Evolutionary conservation across 1,284 basidiomycete species (phyloP), one percentile per base, ranked within the genome.

Genomic region (Cryptococcus sp.): DNA sequence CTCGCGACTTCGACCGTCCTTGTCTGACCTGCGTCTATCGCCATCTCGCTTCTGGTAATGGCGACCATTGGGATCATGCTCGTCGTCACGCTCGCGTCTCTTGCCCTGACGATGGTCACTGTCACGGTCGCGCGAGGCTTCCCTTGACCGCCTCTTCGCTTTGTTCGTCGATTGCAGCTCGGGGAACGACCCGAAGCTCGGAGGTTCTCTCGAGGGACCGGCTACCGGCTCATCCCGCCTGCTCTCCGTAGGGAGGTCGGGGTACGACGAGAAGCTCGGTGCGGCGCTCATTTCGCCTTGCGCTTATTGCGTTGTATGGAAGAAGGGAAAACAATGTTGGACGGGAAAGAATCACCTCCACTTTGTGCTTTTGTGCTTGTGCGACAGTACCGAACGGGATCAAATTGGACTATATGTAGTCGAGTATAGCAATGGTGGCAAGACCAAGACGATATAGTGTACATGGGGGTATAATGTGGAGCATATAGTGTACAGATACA

Each of bases 211-310:
- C 40, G 0, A 22, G 20, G 19, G 46, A 10, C 15, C 41, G 19
- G 23, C 20, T 3, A 22, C 15, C 10, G 27, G 11, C 25, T n/a
- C 16, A 16, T 38, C 39, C 15, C 11, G 17, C 39, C 19, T 47
- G 3, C 50, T 50, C 23, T 49, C 51, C 15, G 51, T 45, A 10
- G 51, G 41, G 19, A 65, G 39, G 23, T 64, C 62, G n/a, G 65
- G 59, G 35, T 60, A 65, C 17, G 60, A 62, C 15, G 57, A 56
- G 56, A 67, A 67, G 46, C 52, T 52, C 11, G 51, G 55, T n/a
- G 42, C 17, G 27, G 19, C 13, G 41, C 10, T 27, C 38, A 47
- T 20, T 5, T 22, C 17, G 31, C 20, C 51, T 13, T 35, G 42
- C n/a, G 42, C n/a, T 45, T 2, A 20, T 44, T 4, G 4, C 7